Evolutionary conservation across 176 grass and related monocot species (phyloP).

Genomic region (Aegilops tauschii): DNA sequence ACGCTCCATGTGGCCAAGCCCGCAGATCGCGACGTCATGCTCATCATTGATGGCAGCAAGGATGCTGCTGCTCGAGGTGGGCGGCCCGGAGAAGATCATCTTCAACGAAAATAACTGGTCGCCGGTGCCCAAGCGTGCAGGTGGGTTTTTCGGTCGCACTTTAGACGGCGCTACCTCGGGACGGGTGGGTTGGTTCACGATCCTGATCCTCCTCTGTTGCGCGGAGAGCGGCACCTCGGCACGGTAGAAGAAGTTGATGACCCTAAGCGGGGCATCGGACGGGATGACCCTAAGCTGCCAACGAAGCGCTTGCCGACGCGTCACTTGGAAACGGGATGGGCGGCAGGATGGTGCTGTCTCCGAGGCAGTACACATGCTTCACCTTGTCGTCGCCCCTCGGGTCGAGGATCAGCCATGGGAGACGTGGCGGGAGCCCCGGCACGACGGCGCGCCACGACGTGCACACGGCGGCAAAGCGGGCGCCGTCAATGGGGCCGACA

Average conservation of each 20-base stretch:
- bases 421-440: not conserved
- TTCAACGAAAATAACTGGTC: not conserved
- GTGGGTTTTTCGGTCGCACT: too few relatives aligned
- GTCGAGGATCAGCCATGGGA: not conserved
- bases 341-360: not conserved
- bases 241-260: not conserved
- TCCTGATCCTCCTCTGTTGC: too few relatives aligned
- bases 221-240: not conserved
- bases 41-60: not conserved
- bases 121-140: too few relatives aligned
- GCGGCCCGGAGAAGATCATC: not conserved
- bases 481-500: not conserved
- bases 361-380: not conserved
- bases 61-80: not conserved
- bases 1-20: not conserved
- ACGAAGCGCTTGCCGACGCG: not conserved
- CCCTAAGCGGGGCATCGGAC: not conserved
- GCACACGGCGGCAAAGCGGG: not conserved
- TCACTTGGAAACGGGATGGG: not conserved
- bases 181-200: too few relatives aligned
- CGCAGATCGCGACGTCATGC: not conserved
- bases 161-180: too few relatives aligned
- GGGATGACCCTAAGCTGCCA: not conserved
- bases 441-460: not conserved
- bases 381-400: not conserved